Base-by-base conservation (phyloP, 73 alveolate genomes). In the Paraurostyla sp. region DNA sequence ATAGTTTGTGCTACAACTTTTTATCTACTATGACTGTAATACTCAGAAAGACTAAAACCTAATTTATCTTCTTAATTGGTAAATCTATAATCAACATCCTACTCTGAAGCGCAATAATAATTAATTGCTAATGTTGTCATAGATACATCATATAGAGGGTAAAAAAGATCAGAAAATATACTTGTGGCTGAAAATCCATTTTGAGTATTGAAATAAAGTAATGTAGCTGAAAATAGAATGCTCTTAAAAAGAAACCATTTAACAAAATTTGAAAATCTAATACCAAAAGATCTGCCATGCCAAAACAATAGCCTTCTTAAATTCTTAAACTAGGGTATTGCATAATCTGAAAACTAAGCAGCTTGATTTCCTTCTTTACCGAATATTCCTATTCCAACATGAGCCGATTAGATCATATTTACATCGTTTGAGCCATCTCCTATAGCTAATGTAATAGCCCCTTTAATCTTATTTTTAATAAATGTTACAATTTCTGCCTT, bases 381-480 rank as follows among this genome's bases (percentile, higher is more conserved):
- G 75, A 59, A 52, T n/a, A 96, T 88, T 23, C 99, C 99, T 0
- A 96, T 90, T 18, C 99, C 99, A 16, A 97, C 97, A 84, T 91
- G 93, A 22, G 99, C 98, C 7, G 76, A 82, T 69, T 96, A 80
- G 60, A 98, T 98, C 99, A 98, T 98, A 86, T 94, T 92, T 0
- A 97, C 99, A 92, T 98, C 99, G 84, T 98, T 98, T 3, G 99
- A 99, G n/a, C 99, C 99, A 88, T 98, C 99, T 0, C 99, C 99
- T 27, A 98, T 93, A 0, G 99, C 98, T 38, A 98, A 78, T 23
- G 99, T 95, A 0, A 69, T 41, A 20, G 82, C 32, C 35, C 86
- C 78, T 29, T 91, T 49, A 91, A 76, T 65, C 25, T 90, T 52
- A 32, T 94, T 88, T 73, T 94, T 95, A 3, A 97, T 95, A 36